A percentile compares a stretch with the other conserved stretches of the same genome.
phyloP scores from a whole-genome alignment of 495 filamentous ascomycete species.

The Neurospora sp. region DNA sequence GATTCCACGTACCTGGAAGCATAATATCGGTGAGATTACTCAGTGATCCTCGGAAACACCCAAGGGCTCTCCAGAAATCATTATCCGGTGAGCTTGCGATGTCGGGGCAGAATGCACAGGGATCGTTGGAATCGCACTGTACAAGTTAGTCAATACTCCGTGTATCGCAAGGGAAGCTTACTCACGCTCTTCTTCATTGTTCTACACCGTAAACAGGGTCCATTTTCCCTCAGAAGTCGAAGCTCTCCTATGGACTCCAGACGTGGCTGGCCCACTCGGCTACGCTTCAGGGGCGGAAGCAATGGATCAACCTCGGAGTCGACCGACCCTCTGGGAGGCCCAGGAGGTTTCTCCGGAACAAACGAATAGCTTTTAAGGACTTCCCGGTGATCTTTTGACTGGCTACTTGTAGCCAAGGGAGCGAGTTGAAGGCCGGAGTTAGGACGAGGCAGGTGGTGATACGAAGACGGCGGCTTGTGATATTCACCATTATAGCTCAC shows the following conservation, averaged over 20 bases:
- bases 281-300: slow-evolving; percentile 39
- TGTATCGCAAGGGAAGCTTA: slow-evolving; percentile 9
- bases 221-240: slow-evolving; percentile 32
- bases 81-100: slow-evolving; percentile 20
- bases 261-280: slow-evolving; percentile 35
- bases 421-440: slow-evolving; percentile 27
- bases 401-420: slow-evolving; percentile 25
- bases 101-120: slow-evolving; percentile 33
- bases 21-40: slow-evolving; percentile 33
- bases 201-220: slow-evolving; percentile 37
- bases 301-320: slow-evolving; percentile 42
- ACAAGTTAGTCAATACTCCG: slow-evolving; percentile 1
- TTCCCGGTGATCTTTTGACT: slow-evolving; percentile 33
- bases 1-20: slow-evolving; percentile 29
- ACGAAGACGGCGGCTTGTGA: slow-evolving; percentile 23
- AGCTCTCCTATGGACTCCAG: slow-evolving; percentile 42
- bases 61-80: slow-evolving; percentile 36
- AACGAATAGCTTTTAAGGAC: slow-evolving; percentile 35
- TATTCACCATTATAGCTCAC: slow-evolving; percentile 24
- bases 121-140: slow-evolving; percentile 38
- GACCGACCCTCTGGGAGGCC: slow-evolving; percentile 27
- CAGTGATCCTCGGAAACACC: slow-evolving; percentile 36
- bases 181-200: slow-evolving; percentile 28
- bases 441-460: slow-evolving; percentile 30
- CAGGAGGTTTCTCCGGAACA: slow-evolving; percentile 27